These are phyloP conservation scores for Leucaena leucocephala DNA, from an alignment of 306 rosid species.

Conservation along the genomic window DNA sequence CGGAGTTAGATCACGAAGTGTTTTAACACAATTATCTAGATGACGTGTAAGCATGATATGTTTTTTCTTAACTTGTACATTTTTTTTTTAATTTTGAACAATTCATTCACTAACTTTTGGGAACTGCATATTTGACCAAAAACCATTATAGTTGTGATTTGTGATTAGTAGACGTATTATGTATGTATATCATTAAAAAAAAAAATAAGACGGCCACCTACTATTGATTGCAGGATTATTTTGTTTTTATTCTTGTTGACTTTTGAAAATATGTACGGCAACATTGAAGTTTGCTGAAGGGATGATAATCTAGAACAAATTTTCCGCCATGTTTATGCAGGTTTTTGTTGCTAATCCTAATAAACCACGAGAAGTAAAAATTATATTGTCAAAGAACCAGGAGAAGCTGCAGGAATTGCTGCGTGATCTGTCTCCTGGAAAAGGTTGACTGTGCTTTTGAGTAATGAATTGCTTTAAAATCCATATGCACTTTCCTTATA, in stretches of 20 bases:
- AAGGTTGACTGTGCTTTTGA: conserved; percentile 53
- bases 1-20: not conserved
- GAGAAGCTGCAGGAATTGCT: conserved; percentile 81
- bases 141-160: not conserved
- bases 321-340: conserved; percentile 46
- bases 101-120: not conserved
- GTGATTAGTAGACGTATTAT: not conserved
- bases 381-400: conserved; percentile 73
- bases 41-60: conserved; percentile 2
- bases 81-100: not conserved
- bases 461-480: conserved; percentile 1
- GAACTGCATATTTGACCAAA: not conserved
- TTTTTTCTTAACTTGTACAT: not conserved
- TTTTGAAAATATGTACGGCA: conserved; percentile 6
- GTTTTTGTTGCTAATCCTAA: conserved; percentile 94
- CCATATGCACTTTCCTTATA: not conserved
- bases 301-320: conserved; percentile 12
- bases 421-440: conserved; percentile 74
- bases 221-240: not conserved
- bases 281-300: not conserved
- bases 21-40: not conserved
- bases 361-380: conserved; percentile 81
- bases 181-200: not conserved
- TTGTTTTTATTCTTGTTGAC: not conserved
- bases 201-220: too few species aligned